These are phyloP conservation scores for Glycine latifolia DNA, from an alignment of 306 rosid species.

Conservation along the genomic window DNA sequence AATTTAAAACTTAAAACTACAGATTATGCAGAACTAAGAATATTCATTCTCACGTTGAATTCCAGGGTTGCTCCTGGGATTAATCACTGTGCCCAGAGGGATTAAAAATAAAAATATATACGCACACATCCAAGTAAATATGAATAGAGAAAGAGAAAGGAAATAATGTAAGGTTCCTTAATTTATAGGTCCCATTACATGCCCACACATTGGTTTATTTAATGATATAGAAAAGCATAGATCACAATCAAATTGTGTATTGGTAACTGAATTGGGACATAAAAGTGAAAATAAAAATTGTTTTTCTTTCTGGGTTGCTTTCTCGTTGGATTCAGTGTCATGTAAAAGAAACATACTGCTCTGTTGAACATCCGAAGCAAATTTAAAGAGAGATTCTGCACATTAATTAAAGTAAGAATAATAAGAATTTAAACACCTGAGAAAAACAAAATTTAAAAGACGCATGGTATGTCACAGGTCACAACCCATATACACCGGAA, in stretches of 20 bases:
- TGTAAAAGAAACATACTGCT: slow-evolving; percentile 30
- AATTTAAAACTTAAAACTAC: slow-evolving; percentile 43
- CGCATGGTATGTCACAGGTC: slow-evolving; percentile 7
- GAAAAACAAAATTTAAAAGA: neutral
- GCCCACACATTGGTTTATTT: slow-evolving; percentile 15
- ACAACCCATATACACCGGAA: slow-evolving; percentile 4
- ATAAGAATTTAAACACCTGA: neutral
- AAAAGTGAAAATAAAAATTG: neutral
- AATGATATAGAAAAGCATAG: slow-evolving; percentile 24
- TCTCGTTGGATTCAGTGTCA: slow-evolving; percentile 39
- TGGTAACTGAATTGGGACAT: slow-evolving; percentile 27
- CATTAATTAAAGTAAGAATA: neutral
- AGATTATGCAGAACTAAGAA: slow-evolving; percentile 45
- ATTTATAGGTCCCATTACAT: slow-evolving; percentile 10
- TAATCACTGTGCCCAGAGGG: slow-evolving; percentile 12
- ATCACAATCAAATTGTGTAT: neutral
- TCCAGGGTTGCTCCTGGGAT: slow-evolving; percentile 41
- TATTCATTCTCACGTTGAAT: slow-evolving; percentile 52
- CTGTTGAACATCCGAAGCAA: slow-evolving; percentile 11
- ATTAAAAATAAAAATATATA: slow-evolving; percentile 13
- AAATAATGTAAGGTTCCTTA: slow-evolving; percentile 4
- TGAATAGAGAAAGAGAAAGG: slow-evolving; percentile 22
- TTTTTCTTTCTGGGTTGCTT: neutral
- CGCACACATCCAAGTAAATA: slow-evolving; percentile 5
- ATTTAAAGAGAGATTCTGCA: slow-evolving; percentile 9